Conservation (phyloP, 2,329 filamentous ascomycete genomes). For the Sarocladium kiliense region DNA sequence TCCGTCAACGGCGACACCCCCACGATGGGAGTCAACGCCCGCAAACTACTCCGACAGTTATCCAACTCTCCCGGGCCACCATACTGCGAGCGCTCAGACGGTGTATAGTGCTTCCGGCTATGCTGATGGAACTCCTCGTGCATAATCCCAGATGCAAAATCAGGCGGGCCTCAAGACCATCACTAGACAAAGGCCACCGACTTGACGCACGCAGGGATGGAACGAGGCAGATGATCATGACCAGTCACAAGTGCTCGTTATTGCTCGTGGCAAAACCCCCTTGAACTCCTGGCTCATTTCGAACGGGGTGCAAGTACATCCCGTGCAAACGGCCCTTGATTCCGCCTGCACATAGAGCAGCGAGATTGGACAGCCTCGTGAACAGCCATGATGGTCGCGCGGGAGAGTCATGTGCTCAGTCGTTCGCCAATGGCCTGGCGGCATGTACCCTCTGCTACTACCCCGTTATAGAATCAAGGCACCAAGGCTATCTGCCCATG, state of each 20-base stretch:
- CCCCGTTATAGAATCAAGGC: not conserved
- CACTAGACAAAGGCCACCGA: no score
- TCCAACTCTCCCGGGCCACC: conserved; percentile 31
- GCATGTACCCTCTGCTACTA: not conserved
- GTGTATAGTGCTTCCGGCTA: conserved; percentile 41
- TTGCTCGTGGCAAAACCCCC: not conserved
- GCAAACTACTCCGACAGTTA: conserved; percentile 33
- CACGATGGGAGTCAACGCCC: conserved; percentile 36
- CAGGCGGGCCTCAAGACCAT: no score
- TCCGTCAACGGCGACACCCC: conserved; percentile 29
- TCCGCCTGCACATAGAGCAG: conserved; percentile 3
- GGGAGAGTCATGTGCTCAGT: conserved; percentile 32
- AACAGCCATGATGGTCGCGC: conserved; percentile 22
- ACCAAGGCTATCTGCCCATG: not conserved
- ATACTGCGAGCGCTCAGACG: conserved; percentile 22
- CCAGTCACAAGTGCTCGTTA: not conserved
- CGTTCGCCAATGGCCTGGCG: conserved; percentile 28
- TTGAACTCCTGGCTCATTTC: not conserved
- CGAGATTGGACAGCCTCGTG: conserved; percentile 26
- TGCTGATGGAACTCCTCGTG: conserved; percentile 33
- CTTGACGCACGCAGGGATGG: no score
- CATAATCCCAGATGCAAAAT: conserved; percentile 23
- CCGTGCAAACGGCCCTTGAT: conserved; percentile 4
- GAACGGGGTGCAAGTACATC: no score
- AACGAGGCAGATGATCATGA: not conserved